Evolutionary conservation across 1,284 basidiomycete species (phyloP), one percentile per base, ranked within the genome.

Genomic region (Boletus austroedulis): DNA sequence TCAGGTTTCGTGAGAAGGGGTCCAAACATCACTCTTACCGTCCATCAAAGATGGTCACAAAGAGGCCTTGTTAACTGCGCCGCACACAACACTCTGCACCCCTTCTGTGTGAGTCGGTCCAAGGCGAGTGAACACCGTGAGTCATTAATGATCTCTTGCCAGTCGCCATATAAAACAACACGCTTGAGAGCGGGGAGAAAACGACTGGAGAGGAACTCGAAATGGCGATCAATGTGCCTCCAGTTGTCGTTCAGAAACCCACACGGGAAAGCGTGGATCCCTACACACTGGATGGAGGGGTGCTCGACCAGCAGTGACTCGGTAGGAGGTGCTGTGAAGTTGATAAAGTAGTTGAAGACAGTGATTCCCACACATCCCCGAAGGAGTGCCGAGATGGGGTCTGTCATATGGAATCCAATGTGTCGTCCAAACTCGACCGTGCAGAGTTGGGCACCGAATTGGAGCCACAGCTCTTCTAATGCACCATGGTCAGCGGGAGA

Each of bases 391-490:
- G 78, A 66, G 56, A 85, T 68, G 58, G 77, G 69, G 63, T 85
- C 82, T 50, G 69, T 66, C 56, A 78, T 69, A 54, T 77, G 72
- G 69, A 86, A 86, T 55, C 76, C 78, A 47, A 84, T 63, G 66
- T 80, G 77, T 59, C 73, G 76, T 34, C 85, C 84, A 55, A 87
- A 78, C 66, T 88, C 85, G 31, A 87, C 73, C 5, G 74, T 76
- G 58, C 74, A 74, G 43, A 89, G 74, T 64, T 81, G 82, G 38
- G 62, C 59, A 24, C 83, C 84, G 58, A 82, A 80, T 29, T 64
- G 68, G 40, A 77, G 75, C 83, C 82, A 85, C 8, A 81, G 54
- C 23, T 56, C 58, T 55, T 71, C 67, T 53, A 77, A 53, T 26
- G 65, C 65, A 40, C 63, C 60, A 21, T 64, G 52, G 12, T 64